Conservation (phyloP, 148 eudicot species). For the Camellia sinensis region DNA sequence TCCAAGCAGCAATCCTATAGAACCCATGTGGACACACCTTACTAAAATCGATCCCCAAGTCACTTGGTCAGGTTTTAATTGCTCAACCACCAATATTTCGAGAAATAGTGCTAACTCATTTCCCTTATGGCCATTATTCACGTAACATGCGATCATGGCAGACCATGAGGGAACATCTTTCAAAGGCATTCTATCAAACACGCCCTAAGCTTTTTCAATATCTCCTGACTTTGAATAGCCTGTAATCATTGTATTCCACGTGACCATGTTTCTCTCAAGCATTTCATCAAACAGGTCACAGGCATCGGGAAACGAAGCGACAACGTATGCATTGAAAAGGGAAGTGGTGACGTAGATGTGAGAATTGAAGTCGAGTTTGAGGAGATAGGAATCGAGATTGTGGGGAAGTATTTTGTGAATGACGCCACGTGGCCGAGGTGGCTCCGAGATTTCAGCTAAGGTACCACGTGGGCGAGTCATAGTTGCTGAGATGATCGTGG, state of each 20-base stretch:
- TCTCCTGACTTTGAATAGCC: conserved; percentile 28
- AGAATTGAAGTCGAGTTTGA: conserved; percentile 31
- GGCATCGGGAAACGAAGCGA: conserved; percentile 24
- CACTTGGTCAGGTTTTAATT: conserved; percentile 37
- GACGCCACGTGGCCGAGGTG: too few relatives aligned
- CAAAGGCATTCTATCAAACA: conserved; percentile 38
- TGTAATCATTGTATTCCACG: conserved; percentile 48
- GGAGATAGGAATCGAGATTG: conserved; percentile 39
- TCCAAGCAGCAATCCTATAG: conserved; percentile 34
- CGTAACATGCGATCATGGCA: conserved; percentile 35
- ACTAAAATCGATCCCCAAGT: conserved; percentile 29
- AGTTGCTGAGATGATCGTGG: too few relatives aligned
- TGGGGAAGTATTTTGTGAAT: not conserved
- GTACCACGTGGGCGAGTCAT: too few relatives aligned
- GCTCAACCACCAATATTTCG: conserved; percentile 14
- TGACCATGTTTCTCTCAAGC: conserved; percentile 36
- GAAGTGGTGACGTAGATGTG: conserved; percentile 41
- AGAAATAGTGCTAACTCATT: conserved; percentile 28
- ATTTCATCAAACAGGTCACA: conserved; percentile 43
- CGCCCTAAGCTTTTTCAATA: conserved; percentile 19
- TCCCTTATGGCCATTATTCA: conserved; percentile 19
- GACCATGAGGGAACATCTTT: conserved; percentile 39
- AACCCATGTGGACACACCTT: conserved; percentile 31
- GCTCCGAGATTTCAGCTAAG: too few relatives aligned
- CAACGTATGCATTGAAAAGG: conserved; percentile 20